Evolutionary conservation across 2,329 filamentous ascomycete species (phyloP).

Genomic region (Beauveria medogensis): DNA sequence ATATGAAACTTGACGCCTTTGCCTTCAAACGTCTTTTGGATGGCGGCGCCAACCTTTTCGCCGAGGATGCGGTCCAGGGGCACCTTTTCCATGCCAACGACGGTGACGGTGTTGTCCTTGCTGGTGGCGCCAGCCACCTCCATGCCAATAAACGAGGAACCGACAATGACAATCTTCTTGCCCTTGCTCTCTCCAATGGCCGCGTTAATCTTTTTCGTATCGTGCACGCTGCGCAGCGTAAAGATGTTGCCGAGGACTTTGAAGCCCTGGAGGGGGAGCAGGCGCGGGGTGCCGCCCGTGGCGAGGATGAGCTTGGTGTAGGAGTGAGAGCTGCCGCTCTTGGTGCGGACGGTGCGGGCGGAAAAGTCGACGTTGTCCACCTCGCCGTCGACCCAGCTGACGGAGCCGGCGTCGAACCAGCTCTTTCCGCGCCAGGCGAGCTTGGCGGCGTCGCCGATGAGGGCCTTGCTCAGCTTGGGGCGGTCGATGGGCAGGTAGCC

Average conservation of each 20-base stretch:
- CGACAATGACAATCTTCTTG: conserved; percentile 89
- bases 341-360: conserved; percentile 64
- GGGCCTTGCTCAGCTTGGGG: conserved; percentile 89
- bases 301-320: conserved; percentile 90
- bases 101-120: conserved; percentile 73
- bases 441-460: conserved; percentile 74
- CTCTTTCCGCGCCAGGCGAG: conserved; percentile 66
- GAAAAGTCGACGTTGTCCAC: conserved; percentile 72
- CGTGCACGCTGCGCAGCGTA: conserved; percentile 66
- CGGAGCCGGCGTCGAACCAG: conserved; percentile 61
- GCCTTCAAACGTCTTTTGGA: conserved; percentile 72
- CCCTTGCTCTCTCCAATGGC: conserved; percentile 73
- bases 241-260: conserved; percentile 85
- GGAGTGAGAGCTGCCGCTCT: conserved; percentile 57
- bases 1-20: conserved; percentile 86
- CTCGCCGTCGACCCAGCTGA: conserved; percentile 52
- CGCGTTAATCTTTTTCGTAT: conserved; percentile 62
- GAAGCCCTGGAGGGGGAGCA: conserved; percentile 74
- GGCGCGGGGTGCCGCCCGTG: conserved; percentile 71
- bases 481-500: conserved; percentile 84
- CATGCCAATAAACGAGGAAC: conserved; percentile 96
- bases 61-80: conserved; percentile 86
- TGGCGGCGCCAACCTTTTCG: conserved; percentile 67
- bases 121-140: conserved; percentile 81
- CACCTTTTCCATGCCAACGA: conserved; percentile 80